These are phyloP conservation scores for Starmerella vitae DNA, from an alignment of 805 yeast species.

Conservation along the genomic window DNA sequence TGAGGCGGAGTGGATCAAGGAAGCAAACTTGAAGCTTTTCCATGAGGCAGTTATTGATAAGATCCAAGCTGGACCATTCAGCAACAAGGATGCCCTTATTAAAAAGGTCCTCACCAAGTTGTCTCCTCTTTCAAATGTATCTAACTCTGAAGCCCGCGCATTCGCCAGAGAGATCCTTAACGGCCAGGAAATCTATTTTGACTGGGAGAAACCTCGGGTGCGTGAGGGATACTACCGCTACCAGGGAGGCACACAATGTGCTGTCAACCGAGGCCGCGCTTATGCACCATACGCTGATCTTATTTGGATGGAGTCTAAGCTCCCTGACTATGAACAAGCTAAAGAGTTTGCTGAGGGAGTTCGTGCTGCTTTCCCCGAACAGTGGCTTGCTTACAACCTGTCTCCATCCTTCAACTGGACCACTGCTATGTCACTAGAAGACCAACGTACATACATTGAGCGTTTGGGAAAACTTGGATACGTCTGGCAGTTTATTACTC, in stretches of 20 bases:
- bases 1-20: constrained; percentile 69
- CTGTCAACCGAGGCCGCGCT: constrained; percentile 91
- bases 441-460: constrained; percentile 80
- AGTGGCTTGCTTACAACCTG: constrained; percentile 93
- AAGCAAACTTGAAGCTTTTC: constrained; percentile 78
- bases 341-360: constrained; percentile 91
- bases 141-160: constrained; percentile 66
- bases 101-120: constrained; percentile 53
- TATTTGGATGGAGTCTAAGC: constrained; percentile 96
- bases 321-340: constrained; percentile 89
- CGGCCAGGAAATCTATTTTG: constrained; percentile 59
- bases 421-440: constrained; percentile 73
- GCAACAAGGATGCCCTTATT: constrained; percentile 52
- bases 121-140: constrained; percentile 59
- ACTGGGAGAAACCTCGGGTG: constrained; percentile 92
- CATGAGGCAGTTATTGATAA: constrained; percentile 83
- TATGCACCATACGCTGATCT: constrained; percentile 90
- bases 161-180: constrained; percentile 67
- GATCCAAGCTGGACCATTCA: constrained; percentile 45
- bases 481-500: constrained; percentile 95
- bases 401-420: constrained; percentile 98
- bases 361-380: constrained; percentile 62
- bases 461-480: constrained; percentile 80
- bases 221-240: constrained; percentile 96
- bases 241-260: constrained; percentile 94